Percentiles rank a stretch among this genome's conserved stretches.
Evolutionary conservation across 2,329 filamentous ascomycete genomes (phyloP).

Genomic region (Pseudogymnoascus sp.): DNA sequence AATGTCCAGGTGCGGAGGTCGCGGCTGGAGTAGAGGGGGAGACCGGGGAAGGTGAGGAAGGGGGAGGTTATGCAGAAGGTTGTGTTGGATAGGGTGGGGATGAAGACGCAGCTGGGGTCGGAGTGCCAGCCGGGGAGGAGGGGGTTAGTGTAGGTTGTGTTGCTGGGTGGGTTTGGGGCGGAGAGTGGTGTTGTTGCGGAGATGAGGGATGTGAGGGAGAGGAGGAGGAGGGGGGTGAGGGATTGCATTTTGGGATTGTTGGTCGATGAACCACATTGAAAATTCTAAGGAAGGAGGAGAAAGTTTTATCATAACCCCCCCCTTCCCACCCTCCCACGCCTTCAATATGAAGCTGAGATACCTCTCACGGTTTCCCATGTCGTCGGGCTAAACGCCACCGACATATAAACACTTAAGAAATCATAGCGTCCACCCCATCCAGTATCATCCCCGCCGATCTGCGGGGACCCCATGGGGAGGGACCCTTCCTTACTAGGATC

Average conservation of each 20-base stretch:
- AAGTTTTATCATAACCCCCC: background rate
- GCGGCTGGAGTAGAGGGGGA: conserved; percentile 32
- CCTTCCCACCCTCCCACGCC: too few relatives aligned
- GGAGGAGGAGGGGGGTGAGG: background rate
- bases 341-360: background rate
- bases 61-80: conserved; percentile 34
- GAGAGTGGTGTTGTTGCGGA: background rate
- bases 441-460: background rate
- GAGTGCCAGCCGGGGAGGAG: conserved; percentile 36
- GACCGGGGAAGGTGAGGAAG: conserved; percentile 32
- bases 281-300: background rate
- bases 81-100: conserved; percentile 26
- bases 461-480: background rate
- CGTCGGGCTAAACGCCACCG: background rate
- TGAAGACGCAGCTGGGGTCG: conserved; percentile 33
- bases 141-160: conserved; percentile 27
- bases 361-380: background rate
- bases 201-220: background rate
- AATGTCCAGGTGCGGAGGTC: conserved; percentile 31
- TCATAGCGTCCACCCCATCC: background rate
- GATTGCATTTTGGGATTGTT: background rate
- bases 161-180: background rate
- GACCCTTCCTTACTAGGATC: background rate
- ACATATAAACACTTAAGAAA: background rate
- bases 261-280: too few relatives aligned